phyloP scores from a whole-genome alignment of 2,329 filamentous ascomycete species.

The Escovopsis sp. region DNA sequence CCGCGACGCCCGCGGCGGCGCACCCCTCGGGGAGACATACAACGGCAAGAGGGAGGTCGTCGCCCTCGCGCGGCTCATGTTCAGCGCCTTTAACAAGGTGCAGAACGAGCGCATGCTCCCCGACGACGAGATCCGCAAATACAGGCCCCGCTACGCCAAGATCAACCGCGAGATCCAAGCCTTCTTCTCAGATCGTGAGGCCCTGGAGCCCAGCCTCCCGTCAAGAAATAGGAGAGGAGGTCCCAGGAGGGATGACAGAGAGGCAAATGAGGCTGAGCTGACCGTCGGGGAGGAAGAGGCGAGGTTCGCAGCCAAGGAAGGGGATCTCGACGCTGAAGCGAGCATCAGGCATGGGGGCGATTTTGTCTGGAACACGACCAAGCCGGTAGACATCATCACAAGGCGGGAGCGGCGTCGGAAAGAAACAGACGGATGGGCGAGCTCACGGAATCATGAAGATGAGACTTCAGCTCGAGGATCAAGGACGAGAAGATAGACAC shows the following conservation, averaged over 20 bases:
- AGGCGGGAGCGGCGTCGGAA: background rate
- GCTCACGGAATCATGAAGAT: background rate
- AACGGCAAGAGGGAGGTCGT: slow-evolving; percentile 27
- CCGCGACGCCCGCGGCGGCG: background rate
- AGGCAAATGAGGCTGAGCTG: slow-evolving; percentile 6
- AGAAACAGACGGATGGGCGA: background rate
- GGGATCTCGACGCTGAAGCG: slow-evolving; percentile 5
- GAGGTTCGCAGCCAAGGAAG: background rate
- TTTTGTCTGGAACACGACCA: slow-evolving; percentile 20
- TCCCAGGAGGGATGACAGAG: background rate
- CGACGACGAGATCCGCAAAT: slow-evolving; percentile 16
- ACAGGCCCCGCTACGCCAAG: slow-evolving; percentile 19
- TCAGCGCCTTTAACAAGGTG: slow-evolving; percentile 29
- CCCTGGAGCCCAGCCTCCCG: slow-evolving; percentile 18
- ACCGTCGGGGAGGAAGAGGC: slow-evolving; percentile 7
- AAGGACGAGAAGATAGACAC: too few relatives aligned
- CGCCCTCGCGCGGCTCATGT: slow-evolving; percentile 30
- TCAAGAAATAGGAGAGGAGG: background rate
- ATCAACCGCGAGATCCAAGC: slow-evolving; percentile 23
- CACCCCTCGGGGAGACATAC: slow-evolving; percentile 10
- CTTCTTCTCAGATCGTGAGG: slow-evolving; percentile 21
- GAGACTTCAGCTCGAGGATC: too few relatives aligned
- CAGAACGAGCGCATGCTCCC: slow-evolving; percentile 25
- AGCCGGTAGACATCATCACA: slow-evolving; percentile 2
- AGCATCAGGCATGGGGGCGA: slow-evolving; percentile 8